These are phyloP conservation scores for Monosporascus sp. DNA, from an alignment of 2,329 filamentous ascomycete species.

Conservation along the genomic window DNA sequence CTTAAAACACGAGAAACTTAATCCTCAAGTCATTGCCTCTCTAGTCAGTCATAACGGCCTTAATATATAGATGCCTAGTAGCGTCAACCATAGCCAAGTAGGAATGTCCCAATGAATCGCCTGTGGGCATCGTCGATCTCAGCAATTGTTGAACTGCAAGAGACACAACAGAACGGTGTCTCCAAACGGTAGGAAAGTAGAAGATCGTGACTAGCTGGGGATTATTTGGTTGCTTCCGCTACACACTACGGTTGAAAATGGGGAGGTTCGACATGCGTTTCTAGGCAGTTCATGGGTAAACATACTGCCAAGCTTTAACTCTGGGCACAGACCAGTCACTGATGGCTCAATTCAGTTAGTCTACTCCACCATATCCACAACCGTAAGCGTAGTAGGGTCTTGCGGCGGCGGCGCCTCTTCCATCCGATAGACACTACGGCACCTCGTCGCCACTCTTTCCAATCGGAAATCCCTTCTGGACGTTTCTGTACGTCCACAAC, in stretches of 20 bases:
- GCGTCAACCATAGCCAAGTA: neutral
- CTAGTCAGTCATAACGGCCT: too few species aligned
- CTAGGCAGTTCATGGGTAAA: neutral
- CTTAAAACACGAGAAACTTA: too few species aligned
- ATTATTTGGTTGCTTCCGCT: neutral
- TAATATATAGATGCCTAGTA: neutral
- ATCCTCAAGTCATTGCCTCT: too few species aligned
- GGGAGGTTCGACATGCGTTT: neutral
- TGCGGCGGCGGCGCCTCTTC: too few species aligned
- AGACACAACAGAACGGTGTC: neutral
- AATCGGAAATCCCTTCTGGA: neutral
- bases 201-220: neutral
- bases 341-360: constrained; percentile 11
- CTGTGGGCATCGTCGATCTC: neutral
- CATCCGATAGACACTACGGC: neutral
- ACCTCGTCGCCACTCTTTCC: neutral
- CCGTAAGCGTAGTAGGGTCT: too few species aligned
- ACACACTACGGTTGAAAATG: neutral
- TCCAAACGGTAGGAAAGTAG: neutral
- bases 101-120: neutral
- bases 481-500: too few species aligned
- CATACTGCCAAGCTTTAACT: constrained; percentile 10
- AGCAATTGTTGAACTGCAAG: neutral
- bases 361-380: constrained; percentile 9
- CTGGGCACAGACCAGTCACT: constrained; percentile 11